Conservation (phyloP, 495 filamentous ascomycete genomes). For the Rostrohypoxylon terebratum region DNA sequence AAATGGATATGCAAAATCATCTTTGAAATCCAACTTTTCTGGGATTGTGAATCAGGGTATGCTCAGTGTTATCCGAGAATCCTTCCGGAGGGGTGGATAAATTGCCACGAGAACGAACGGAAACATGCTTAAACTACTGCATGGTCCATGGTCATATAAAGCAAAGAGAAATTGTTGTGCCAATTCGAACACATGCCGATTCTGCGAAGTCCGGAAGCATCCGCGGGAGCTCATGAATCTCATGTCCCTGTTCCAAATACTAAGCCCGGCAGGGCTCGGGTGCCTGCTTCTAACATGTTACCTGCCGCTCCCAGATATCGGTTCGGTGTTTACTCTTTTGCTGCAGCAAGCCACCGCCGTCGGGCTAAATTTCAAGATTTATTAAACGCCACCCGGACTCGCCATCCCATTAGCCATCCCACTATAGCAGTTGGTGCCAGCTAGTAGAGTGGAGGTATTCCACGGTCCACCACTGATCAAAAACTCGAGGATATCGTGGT, state of each 20-base stretch:
- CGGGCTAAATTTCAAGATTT: background rate
- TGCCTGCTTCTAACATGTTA: constrained; percentile 26
- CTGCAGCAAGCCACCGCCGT: background rate
- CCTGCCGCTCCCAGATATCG: constrained; percentile 16
- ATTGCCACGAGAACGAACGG: background rate
- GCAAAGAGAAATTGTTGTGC: constrained; percentile 6
- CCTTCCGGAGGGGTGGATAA: constrained; percentile 5
- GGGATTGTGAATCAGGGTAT: background rate
- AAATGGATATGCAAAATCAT: background rate
- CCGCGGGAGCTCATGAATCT: constrained; percentile 18
- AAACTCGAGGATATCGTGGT: background rate
- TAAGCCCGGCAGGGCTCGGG: too few species aligned
- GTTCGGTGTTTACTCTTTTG: background rate
- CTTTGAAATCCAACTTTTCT: background rate
- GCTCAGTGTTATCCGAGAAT: constrained; percentile 1
- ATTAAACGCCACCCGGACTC: background rate
- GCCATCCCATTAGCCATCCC: background rate
- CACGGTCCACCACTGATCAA: background rate
- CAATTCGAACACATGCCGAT: constrained; percentile 29
- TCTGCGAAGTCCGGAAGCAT: constrained; percentile 37
- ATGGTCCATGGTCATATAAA: background rate
- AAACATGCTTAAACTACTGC: constrained; percentile 11
- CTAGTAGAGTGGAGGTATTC: background rate
- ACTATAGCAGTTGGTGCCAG: background rate
- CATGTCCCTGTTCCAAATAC: constrained; percentile 20